phyloP scores from a whole-genome alignment of 139 green algal genomes.

The Chlamydomonas sphaeroides region DNA sequence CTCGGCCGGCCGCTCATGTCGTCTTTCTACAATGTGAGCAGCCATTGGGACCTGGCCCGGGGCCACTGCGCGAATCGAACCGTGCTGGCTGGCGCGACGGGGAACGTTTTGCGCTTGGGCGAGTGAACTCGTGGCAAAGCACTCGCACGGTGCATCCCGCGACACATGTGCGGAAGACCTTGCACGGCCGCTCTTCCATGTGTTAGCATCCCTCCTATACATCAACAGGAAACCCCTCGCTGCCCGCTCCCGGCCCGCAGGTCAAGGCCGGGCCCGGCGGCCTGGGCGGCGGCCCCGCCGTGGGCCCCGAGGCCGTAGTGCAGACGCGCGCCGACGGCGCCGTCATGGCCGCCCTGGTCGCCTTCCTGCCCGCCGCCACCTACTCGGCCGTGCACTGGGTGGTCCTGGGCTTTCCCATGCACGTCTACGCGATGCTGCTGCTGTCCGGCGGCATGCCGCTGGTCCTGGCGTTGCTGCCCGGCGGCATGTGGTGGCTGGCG shows the following conservation, averaged over 20 bases:
- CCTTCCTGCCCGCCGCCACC: conserved; percentile 64
- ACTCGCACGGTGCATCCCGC: too few species aligned
- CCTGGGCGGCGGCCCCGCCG: conserved; percentile 8
- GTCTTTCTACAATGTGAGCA: conserved; percentile 80
- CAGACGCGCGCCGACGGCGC: conserved; percentile 67
- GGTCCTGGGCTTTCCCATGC: conserved; percentile 60
- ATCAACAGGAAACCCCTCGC: too few species aligned
- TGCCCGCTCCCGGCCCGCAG: background rate
- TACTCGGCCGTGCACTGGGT: conserved; percentile 76
- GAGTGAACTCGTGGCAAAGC: too few species aligned
- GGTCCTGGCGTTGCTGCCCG: conserved; percentile 66
- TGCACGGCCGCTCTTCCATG: too few species aligned
- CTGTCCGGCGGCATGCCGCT: conserved; percentile 68
- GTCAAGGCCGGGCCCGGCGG: conserved; percentile 1
- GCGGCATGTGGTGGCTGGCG: conserved; percentile 86
- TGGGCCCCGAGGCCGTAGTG: conserved; percentile 41
- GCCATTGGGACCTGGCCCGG: too few species aligned
- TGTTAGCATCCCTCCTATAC: too few species aligned
- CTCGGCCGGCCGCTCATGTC: conserved; percentile 79
- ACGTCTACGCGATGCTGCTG: conserved; percentile 82
- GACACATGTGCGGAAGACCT: too few species aligned
- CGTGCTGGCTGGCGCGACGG: too few species aligned
- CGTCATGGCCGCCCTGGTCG: conserved; percentile 62
- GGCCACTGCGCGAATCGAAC: too few species aligned
- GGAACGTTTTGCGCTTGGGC: too few species aligned